These are phyloP conservation scores for Suhomyces bribrorum DNA, from an alignment of 1,139 yeast genomes.

Conservation along the genomic window DNA sequence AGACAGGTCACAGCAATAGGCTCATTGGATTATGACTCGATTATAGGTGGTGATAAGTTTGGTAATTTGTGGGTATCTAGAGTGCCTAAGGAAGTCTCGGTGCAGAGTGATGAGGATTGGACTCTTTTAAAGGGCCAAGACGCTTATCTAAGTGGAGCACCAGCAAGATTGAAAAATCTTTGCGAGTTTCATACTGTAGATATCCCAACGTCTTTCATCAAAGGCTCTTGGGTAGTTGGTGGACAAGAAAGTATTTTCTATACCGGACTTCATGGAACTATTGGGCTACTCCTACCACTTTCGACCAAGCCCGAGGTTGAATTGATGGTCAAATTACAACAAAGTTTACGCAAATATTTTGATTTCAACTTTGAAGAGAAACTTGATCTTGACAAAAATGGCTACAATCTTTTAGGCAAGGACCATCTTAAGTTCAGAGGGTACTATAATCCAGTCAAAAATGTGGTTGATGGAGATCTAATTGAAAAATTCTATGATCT, in stretches of 20 bases:
- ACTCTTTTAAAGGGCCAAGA: constrained; percentile 44
- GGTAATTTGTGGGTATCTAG: constrained; percentile 77
- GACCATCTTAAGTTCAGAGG: constrained; percentile 72
- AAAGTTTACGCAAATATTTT: constrained; percentile 41
- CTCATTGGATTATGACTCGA: constrained; percentile 71
- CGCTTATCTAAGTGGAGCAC: constrained; percentile 49
- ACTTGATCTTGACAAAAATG: constrained; percentile 24
- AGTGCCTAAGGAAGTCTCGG: constrained; percentile 48
- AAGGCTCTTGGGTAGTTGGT: constrained; percentile 57
- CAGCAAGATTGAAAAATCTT: constrained; percentile 52
- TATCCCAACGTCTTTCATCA: constrained; percentile 61
- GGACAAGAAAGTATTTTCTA: constrained; percentile 69
- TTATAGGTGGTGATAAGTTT: constrained; percentile 85
- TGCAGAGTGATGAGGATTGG: constrained; percentile 52
- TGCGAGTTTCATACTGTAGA: constrained; percentile 73
- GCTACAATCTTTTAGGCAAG: constrained; percentile 53
- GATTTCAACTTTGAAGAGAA: constrained; percentile 30
- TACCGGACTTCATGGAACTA: constrained; percentile 77
- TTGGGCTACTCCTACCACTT: constrained; percentile 75
- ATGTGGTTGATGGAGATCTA: constrained; percentile 85
- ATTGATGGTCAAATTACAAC: constrained; percentile 58
- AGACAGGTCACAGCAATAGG: constrained; percentile 65
- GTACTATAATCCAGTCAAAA: constrained; percentile 73
- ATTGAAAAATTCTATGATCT: constrained; percentile 58
- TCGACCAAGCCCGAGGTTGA: constrained; percentile 61